A percentile compares a stretch with the other conserved stretches of the same genome.
phyloP scores from a whole-genome alignment of 345 rosid species.

The Euphorbia lathyris region DNA sequence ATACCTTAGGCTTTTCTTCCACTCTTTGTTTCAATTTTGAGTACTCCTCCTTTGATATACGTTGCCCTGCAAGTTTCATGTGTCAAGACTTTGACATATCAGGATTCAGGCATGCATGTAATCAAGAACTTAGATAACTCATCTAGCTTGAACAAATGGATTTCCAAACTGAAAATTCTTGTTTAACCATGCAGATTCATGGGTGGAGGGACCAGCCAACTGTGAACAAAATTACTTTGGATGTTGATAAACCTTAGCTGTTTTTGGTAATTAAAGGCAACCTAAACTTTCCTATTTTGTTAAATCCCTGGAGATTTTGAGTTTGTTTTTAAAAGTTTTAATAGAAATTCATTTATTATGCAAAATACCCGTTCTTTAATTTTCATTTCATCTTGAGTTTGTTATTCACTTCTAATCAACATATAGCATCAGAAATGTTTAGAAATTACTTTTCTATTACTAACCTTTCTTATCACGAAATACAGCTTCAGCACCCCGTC shows the following conservation, averaged over 20 bases:
- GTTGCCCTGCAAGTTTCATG: constrained; percentile 47
- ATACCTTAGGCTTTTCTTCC: constrained; percentile 77
- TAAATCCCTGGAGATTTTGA: not conserved
- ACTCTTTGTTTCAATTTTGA: constrained; percentile 48
- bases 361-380: not conserved
- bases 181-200: not conserved
- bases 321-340: not conserved
- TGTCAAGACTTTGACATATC: constrained; percentile 11
- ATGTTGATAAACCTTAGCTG: not conserved
- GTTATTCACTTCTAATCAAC: not conserved
- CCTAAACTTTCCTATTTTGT: not conserved
- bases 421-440: not conserved
- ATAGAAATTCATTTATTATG: not conserved
- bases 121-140: not conserved
- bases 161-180: not conserved
- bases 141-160: constrained; percentile 2
- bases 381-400: not conserved
- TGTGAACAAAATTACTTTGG: not conserved
- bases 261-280: not conserved
- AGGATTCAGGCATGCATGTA: not conserved
- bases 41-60: constrained; percentile 70
- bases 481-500: constrained; percentile 75
- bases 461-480: constrained; percentile 87
- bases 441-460: not conserved
- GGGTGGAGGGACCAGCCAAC: not conserved